Evolutionary conservation across 2,329 filamentous ascomycete species (phyloP), one percentile per base, ranked within the genome.

Genomic region (Helotiales sp.): DNA sequence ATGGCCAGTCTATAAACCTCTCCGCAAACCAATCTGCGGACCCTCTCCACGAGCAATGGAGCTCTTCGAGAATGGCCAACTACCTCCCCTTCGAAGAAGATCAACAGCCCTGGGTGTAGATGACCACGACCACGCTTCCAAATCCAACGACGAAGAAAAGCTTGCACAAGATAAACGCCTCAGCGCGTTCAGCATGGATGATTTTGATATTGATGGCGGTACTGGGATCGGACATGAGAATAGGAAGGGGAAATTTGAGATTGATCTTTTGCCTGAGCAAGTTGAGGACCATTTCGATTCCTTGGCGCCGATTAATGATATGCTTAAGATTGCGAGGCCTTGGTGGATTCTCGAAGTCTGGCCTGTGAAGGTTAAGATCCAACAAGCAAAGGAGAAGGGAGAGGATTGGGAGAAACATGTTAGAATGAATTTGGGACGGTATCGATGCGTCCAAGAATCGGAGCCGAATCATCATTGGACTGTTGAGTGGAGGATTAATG

Each of bases 281-380:
- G 69, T 71, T 5, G 76, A 78, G 66, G 74, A 77, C 54, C 72
- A 74, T 59, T 77, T 78, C 49, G 76, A 78, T 56, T 67, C 71
- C 4, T 57, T 75, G n/a, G 64, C 71, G n/a, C 66, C 68, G 0
- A 67, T 77, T 47, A 77, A 76, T 47, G 76, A 78, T 52, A 72
- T 74, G 59, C 67, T 78, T 2, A 66, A 58, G 1, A 50, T 70
- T 10, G 71, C 71, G 1, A 75, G 72, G 48, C 62, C 63, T 3
- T 78, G 76, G 76, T 78, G 76, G 76, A 59, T 76, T 3, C 66
- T 77, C 1, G 76, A 78, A 59, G 57, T 75, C 17, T 76, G 72
- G 73, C 76, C 76, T 0, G 68, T 77, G 8, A 75, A 77, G 55
- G 68, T 77, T 2, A 62, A 70, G 1, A 53, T 76, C 2, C 68